These are phyloP conservation scores for Emmonsiellopsis sp. DNA, from an alignment of 2,329 filamentous ascomycete genomes.

Conservation along the genomic window DNA sequence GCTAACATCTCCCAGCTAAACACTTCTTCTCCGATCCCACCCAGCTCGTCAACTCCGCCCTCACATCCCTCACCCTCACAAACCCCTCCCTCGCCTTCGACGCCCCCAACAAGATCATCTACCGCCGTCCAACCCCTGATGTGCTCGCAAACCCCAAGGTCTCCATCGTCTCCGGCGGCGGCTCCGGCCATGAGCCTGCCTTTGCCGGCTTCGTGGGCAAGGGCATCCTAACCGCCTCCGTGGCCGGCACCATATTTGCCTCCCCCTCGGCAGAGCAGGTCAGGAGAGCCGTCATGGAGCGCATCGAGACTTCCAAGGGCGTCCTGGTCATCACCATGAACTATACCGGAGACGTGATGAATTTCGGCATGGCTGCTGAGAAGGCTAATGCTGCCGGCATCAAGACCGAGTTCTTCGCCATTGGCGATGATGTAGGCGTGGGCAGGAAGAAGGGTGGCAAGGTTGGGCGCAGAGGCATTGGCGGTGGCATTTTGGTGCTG, in stretches of 20 bases:
- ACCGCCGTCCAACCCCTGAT: conserved; percentile 51
- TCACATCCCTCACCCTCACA: conserved; percentile 67
- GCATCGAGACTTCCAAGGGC: conserved; percentile 62
- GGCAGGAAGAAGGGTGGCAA: conserved; percentile 76
- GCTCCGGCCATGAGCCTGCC: conserved; percentile 81
- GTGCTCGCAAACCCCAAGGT: conserved; percentile 50
- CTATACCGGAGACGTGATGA: conserved; percentile 81
- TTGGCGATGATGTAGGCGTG: conserved; percentile 87
- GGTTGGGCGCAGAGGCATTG: conserved; percentile 82
- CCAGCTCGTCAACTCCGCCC: conserved; percentile 65
- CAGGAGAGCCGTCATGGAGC: conserved; percentile 60
- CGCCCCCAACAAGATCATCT: conserved; percentile 70
- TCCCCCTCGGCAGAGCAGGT: conserved; percentile 76
- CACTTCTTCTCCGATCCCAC: conserved; percentile 84
- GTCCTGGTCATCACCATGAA: conserved; percentile 93
- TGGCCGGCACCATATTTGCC: conserved; percentile 81
- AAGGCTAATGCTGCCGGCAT: conserved; percentile 75
- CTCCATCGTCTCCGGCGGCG: conserved; percentile 78
- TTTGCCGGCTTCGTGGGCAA: conserved; percentile 78
- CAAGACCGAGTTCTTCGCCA: conserved; percentile 77
- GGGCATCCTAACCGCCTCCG: conserved; percentile 69
- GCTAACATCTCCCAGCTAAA: conserved; percentile 40
- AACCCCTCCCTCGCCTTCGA: conserved; percentile 80
- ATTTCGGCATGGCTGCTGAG: conserved; percentile 89
- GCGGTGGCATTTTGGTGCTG: conserved; percentile 81